Evolutionary conservation across 2,329 filamentous ascomycete genomes (phyloP).

Genomic region (Cytospora chrysosperma): DNA sequence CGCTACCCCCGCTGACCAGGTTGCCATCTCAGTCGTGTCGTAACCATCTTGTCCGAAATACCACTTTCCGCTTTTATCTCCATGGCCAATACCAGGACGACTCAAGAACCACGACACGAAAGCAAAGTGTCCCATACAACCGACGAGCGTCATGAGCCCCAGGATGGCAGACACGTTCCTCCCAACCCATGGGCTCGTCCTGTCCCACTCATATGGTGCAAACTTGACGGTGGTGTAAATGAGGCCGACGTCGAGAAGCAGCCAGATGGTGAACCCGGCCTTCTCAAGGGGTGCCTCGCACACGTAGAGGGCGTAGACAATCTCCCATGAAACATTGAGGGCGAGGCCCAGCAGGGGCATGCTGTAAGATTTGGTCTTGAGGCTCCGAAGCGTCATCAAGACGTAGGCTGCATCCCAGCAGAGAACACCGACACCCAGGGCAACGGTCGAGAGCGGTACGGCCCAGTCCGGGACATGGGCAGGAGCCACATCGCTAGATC

Average conservation of each 20-base stretch:
- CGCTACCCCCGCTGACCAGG: slow-evolving; percentile 46
- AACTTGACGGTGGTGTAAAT: slow-evolving; percentile 46
- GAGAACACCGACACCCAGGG: slow-evolving; percentile 38
- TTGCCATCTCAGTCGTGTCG: slow-evolving; percentile 51
- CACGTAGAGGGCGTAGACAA: slow-evolving; percentile 48
- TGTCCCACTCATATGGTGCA: slow-evolving; percentile 43
- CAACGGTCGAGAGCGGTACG: slow-evolving; percentile 35
- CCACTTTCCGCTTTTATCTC: slow-evolving; percentile 46
- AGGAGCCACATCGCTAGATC: slow-evolving; percentile 40
- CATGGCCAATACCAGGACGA: slow-evolving; percentile 40
- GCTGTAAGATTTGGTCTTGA: slow-evolving; percentile 47
- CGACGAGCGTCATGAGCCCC: slow-evolving; percentile 36
- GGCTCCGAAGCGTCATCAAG: slow-evolving; percentile 45
- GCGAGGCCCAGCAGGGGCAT: slow-evolving; percentile 50
- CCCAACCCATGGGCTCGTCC: slow-evolving; percentile 40
- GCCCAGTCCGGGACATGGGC: slow-evolving; percentile 36
- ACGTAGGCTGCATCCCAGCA: slow-evolving; percentile 46
- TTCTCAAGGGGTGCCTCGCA: slow-evolving; percentile 44
- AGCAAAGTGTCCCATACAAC: slow-evolving; percentile 39
- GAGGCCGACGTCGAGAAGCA: slow-evolving; percentile 48
- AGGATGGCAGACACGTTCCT: slow-evolving; percentile 41
- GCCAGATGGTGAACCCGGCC: slow-evolving; percentile 46
- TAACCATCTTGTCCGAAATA: slow-evolving; percentile 40
- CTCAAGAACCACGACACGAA: slow-evolving; percentile 50
- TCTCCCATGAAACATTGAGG: slow-evolving; percentile 52